Conservation (phyloP, 352 stramenopile species). For the Globisporangium spinosum region DNA sequence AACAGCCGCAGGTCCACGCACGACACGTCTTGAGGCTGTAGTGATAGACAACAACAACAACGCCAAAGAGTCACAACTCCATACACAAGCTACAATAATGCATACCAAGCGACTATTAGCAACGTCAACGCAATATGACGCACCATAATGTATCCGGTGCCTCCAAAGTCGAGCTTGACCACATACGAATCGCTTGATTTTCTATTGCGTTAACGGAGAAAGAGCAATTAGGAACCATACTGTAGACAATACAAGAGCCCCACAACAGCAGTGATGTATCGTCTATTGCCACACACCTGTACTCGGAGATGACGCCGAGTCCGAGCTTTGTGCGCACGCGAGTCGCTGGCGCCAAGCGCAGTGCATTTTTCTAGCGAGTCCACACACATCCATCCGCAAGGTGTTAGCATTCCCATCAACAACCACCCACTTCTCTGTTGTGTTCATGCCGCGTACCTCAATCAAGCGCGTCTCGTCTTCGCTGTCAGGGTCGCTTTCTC, state of each 20-base stretch:
- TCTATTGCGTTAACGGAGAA: slow-evolving; percentile 14
- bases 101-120: neutral
- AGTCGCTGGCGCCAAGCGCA: slow-evolving; percentile 32
- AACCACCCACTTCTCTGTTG: neutral
- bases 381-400: neutral
- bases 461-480: slow-evolving; percentile 1
- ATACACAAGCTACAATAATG: neutral
- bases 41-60: neutral
- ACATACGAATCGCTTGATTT: slow-evolving; percentile 34
- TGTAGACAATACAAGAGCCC: neutral
- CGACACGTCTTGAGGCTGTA: slow-evolving; percentile 43
- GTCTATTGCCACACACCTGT: slow-evolving; percentile 22
- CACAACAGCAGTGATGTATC: neutral
- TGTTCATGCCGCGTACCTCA: neutral
- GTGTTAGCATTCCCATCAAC: neutral
- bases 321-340: slow-evolving; percentile 37
- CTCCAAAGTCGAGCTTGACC: slow-evolving; percentile 39
- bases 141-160: slow-evolving; percentile 32
- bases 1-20: slow-evolving; percentile 71
- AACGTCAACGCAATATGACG: neutral
- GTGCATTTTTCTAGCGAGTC: slow-evolving; percentile 23
- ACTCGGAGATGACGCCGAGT: slow-evolving; percentile 22
- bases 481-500: neutral
- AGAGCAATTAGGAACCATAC: neutral
- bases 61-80: neutral